Evolutionary conservation across 2,329 filamentous ascomycete species (phyloP), one percentile per base, ranked within the genome.

Genomic region (Trichoderma sp.): DNA sequence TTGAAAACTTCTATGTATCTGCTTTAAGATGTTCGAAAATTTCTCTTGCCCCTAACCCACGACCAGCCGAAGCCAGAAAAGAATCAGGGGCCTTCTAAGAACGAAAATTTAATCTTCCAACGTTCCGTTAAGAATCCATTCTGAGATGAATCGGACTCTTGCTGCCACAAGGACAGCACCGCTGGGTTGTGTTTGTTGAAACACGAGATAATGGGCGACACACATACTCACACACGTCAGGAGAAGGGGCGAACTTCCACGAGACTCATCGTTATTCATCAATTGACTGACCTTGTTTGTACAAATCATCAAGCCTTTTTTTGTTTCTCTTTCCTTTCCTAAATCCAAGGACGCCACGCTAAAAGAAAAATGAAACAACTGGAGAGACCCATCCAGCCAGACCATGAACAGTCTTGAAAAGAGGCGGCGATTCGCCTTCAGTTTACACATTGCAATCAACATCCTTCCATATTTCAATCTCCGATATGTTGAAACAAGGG

Each of bases 71-170:
- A 74, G 73, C 57, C 73, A 76, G 75, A 76, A 73, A 74, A 68
- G 77, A 75, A 74, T 78, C 70, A 76, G 77, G 77, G 76, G 81
- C 81, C 81, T 83, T 83, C 81, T 82, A 78, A 77, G 76, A 68
- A 76, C 81, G 79, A 81, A 70, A 71, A 69, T 77, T 81, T 76
- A 47, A 84, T 92, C 85, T 94, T 80, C 92, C 91, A 93, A 92
- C 90, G 91, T 89, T 93, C 91, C 92, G 91, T 93, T 93, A 91
- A 91, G 90, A 86, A 86, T 87, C 85, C 83, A 86, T 88, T 88
- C 88, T 91, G 86, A 84, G 87, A 79, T 87, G 85, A 90, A 88
- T 86, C 83, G 83, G 88, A 89, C 85, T 87, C 91, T 88, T 91
- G 91, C 91, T 88, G 86, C 87, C 91, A 86, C 88, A 87, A 78